These are phyloP conservation scores for Boletus hoseneyae DNA, from an alignment of 1,284 basidiomycete species.

Conservation along the genomic window DNA sequence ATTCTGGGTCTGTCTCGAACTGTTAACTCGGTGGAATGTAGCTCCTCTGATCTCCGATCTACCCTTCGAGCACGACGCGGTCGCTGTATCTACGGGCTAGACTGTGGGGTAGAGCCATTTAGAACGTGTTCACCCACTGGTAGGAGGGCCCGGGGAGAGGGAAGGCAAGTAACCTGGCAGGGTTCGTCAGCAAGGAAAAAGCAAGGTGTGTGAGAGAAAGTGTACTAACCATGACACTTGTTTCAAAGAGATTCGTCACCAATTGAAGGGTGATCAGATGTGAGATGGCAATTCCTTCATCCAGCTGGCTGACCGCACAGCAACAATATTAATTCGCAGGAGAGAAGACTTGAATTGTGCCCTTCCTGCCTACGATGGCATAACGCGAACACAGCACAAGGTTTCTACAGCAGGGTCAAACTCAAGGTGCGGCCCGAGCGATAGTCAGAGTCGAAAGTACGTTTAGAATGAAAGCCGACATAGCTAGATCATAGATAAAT, in stretches of 20 bases:
- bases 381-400: too few species aligned
- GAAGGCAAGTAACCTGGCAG: neutral
- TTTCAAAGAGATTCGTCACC: neutral
- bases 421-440: too few species aligned
- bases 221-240: neutral
- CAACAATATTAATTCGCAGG: too few species aligned
- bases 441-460: too few species aligned
- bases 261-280: too few species aligned
- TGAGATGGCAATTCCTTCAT: too few species aligned
- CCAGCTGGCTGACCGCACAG: too few species aligned
- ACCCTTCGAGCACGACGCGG: neutral
- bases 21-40: neutral
- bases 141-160: neutral
- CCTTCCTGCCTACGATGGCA: too few species aligned
- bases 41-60: neutral
- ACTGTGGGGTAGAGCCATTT: neutral
- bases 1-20: neutral
- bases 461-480: too few species aligned
- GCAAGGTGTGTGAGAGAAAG: neutral
- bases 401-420: too few species aligned
- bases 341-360: too few species aligned
- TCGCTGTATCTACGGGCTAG: neutral
- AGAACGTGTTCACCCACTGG: neutral
- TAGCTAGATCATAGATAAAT: too few species aligned
- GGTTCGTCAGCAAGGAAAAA: neutral